phyloP scores from a whole-genome alignment of 2,329 filamentous ascomycete genomes.

The Cordyceps tenuipes region DNA sequence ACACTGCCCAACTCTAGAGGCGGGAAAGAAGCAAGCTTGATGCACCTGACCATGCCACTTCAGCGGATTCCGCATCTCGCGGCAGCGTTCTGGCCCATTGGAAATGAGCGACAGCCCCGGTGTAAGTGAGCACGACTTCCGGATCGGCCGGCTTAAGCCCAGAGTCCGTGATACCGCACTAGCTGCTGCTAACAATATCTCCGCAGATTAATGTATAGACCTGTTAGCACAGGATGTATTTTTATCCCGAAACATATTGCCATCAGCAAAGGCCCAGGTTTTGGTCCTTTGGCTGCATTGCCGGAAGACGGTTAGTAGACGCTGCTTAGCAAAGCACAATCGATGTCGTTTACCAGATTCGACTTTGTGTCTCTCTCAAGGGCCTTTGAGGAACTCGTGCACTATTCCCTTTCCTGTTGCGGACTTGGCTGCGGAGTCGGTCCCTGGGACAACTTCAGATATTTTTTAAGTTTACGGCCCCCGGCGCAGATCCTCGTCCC shows the following conservation, averaged over 20 bases:
- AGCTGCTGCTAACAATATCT: background rate
- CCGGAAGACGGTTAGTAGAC: background rate
- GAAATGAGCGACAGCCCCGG: background rate
- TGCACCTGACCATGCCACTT: background rate
- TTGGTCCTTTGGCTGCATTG: background rate
- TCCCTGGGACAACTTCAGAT: background rate
- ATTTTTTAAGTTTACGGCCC: background rate
- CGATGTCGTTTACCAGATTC: background rate
- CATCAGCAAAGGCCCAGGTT: background rate
- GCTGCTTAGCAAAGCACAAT: background rate
- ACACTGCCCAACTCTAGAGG: background rate
- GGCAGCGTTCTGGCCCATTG: background rate
- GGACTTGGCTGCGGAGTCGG: background rate
- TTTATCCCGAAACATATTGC: background rate
- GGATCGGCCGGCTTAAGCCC: background rate
- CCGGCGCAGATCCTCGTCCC: background rate
- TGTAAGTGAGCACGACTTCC: conserved; percentile 7
- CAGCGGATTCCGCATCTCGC: background rate
- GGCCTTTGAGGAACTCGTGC: background rate
- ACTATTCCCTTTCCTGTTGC: background rate
- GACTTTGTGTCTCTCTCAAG: background rate
- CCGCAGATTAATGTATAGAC: accelerated
- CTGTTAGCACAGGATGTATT: background rate
- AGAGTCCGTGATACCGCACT: background rate
- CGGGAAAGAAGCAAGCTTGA: background rate